phyloP scores from a whole-genome alignment of 2,329 filamentous ascomycete species.

The Cladobotryum protrusum region DNA sequence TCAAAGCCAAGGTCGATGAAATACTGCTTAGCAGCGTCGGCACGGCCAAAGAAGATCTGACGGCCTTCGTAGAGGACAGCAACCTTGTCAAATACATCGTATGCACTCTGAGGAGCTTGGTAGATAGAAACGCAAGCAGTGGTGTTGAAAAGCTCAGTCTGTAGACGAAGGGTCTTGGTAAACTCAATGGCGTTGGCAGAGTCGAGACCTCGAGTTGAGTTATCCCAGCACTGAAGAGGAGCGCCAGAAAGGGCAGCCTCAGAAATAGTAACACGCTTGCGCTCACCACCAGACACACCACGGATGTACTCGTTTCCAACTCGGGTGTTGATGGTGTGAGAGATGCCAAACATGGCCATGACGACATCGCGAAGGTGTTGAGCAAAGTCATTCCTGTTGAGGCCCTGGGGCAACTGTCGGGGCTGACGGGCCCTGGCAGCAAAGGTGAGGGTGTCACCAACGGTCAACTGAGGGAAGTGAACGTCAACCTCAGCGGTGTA shows the following conservation, averaged over 20 bases:
- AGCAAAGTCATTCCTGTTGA: constrained; percentile 48
- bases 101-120: constrained; percentile 59
- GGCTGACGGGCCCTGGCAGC: constrained; percentile 66
- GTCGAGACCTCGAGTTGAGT: constrained; percentile 68
- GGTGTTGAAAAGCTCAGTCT: constrained; percentile 59
- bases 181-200: constrained; percentile 72
- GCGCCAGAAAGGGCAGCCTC: constrained; percentile 54
- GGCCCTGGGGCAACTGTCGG: constrained; percentile 52
- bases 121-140: constrained; percentile 69
- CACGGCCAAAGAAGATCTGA: constrained; percentile 58
- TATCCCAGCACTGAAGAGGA: constrained; percentile 62
- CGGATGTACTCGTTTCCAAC: constrained; percentile 72
- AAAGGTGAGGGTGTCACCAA: constrained; percentile 74
- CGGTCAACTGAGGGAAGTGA: constrained; percentile 70
- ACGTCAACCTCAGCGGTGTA: constrained; percentile 82
- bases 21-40: constrained; percentile 55
- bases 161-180: constrained; percentile 61
- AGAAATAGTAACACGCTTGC: constrained; percentile 59
- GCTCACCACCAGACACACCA: constrained; percentile 68
- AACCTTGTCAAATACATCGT: constrained; percentile 58
- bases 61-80: constrained; percentile 53
- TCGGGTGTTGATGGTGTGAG: constrained; percentile 64
- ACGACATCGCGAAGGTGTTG: constrained; percentile 63
- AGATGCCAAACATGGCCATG: constrained; percentile 71
- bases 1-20: constrained; percentile 63